Evolutionary conservation across 495 filamentous ascomycete genomes (phyloP).

Genomic region (Opeltia flavorubescens): DNA sequence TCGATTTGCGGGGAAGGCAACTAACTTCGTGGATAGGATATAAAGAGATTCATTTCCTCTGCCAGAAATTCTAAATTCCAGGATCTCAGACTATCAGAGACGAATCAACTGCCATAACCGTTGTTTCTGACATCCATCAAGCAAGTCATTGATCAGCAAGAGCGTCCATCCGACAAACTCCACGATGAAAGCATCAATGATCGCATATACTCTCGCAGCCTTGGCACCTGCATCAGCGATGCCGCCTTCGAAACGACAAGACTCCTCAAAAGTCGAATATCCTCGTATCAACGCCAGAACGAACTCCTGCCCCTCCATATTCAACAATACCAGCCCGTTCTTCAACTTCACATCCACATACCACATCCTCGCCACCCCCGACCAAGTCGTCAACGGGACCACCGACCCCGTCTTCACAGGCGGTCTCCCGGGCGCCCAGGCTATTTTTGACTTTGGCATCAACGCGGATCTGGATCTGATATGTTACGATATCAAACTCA

Average conservation of each 20-base stretch:
- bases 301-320: background rate
- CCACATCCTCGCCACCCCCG: conserved; percentile 21
- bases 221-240: background rate
- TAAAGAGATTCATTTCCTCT: background rate
- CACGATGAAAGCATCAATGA: background rate
- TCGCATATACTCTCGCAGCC: background rate
- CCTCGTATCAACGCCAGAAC: background rate
- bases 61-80: no score
- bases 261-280: conserved; percentile 6
- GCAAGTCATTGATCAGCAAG: background rate
- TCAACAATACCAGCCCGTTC: conserved; percentile 5
- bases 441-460: conserved; percentile 26
- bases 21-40: background rate
- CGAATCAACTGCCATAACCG: background rate
- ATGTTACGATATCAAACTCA: conserved; percentile 27
- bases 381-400: conserved; percentile 26
- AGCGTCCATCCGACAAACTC: background rate
- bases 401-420: conserved; percentile 16
- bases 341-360: conserved; percentile 27
- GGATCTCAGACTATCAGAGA: background rate
- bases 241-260: conserved; percentile 6
- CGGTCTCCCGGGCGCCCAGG: conserved; percentile 19
- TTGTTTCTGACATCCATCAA: no score
- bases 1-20: background rate
- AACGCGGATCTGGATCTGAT: conserved; percentile 24